phyloP scores from a whole-genome alignment of 169 alveolate species.

The Plasmodium sp. region DNA sequence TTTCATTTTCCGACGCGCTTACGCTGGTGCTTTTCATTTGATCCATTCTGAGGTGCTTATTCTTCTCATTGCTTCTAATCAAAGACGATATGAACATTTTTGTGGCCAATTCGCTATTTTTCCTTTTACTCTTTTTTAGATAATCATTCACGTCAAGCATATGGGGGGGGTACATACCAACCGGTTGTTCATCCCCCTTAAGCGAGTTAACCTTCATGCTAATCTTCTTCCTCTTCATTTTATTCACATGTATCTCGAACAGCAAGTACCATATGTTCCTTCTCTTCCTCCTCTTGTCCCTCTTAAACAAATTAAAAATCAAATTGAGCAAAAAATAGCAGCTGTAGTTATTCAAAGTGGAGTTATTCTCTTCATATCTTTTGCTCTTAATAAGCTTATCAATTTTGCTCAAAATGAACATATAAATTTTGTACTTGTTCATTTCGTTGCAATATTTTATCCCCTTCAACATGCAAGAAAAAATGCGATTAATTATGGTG shows the following conservation, averaged over 20 bases:
- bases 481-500: constrained; percentile 22
- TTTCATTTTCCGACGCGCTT: constrained; percentile 20
- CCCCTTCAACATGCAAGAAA: constrained; percentile 51
- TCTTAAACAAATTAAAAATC: constrained; percentile 38
- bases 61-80: constrained; percentile 24
- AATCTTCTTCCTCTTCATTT: constrained; percentile 24
- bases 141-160: not conserved
- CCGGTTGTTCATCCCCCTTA: not conserved
- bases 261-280: constrained; percentile 39
- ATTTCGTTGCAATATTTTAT: constrained; percentile 14
- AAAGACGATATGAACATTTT: not conserved
- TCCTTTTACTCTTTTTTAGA: not conserved
- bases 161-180: not conserved
- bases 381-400: constrained; percentile 41
- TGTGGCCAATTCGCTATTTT: not conserved
- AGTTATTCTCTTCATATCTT: constrained; percentile 38
- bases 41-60: not conserved
- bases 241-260: constrained; percentile 41
- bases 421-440: constrained; percentile 59
- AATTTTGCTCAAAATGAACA: constrained; percentile 34
- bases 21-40: not conserved
- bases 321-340: constrained; percentile 47
- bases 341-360: constrained; percentile 39
- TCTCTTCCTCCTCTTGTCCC: not conserved
- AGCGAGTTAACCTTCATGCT: not conserved